These are phyloP conservation scores for Lodderomyces parapsilosis DNA, from an alignment of 1,139 yeast species.

Conservation along the genomic window DNA sequence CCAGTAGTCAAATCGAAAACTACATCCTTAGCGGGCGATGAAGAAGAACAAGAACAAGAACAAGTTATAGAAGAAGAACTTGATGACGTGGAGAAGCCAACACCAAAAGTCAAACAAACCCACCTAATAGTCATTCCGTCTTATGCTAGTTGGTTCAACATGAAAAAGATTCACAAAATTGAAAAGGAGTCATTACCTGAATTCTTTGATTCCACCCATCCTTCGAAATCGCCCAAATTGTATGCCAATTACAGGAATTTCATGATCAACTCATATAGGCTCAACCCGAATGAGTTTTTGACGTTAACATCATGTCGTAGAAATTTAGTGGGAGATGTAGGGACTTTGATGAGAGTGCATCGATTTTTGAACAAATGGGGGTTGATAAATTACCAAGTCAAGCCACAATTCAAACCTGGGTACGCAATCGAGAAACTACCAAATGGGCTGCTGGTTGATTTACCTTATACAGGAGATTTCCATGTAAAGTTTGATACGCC, in stretches of 20 bases:
- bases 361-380: constrained; percentile 96
- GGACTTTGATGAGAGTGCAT: constrained; percentile 87
- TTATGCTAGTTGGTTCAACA: constrained; percentile 86
- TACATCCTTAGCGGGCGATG: constrained; percentile 2
- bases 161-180: constrained; percentile 63
- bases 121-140: constrained; percentile 93
- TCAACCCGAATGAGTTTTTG: constrained; percentile 89
- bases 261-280: constrained; percentile 87
- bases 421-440: constrained; percentile 60
- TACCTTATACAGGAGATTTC: constrained; percentile 69
- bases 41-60: constrained; percentile 21
- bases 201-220: constrained; percentile 72
- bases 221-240: constrained; percentile 84
- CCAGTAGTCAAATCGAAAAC: neutral
- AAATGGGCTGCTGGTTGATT: constrained; percentile 44
- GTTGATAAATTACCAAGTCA: constrained; percentile 87
- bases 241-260: constrained; percentile 89
- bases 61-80: constrained; percentile 33
- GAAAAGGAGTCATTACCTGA: constrained; percentile 83
- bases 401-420: constrained; percentile 65
- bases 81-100: constrained; percentile 41
- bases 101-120: constrained; percentile 52
- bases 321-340: constrained; percentile 94
- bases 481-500: constrained; percentile 83
- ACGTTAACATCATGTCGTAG: constrained; percentile 94